Evolutionary conservation across 306 rosid genomes (phyloP).

Genomic region (Sindora glabra): DNA sequence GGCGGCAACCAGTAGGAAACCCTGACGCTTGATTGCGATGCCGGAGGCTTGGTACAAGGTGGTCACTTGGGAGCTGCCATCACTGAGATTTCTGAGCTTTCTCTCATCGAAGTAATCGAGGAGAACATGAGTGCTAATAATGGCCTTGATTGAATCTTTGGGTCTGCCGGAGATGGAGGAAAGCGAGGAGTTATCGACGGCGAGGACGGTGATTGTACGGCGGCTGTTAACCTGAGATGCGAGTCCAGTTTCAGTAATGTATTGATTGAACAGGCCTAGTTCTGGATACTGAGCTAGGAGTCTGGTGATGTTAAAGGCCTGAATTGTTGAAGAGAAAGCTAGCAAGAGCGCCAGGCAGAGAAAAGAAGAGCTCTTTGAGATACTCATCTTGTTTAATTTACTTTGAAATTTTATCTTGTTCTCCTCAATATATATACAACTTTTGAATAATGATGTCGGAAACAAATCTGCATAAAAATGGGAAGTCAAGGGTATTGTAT

Average conservation of each 20-base stretch:
- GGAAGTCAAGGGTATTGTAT: no score
- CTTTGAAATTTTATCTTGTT: not conserved
- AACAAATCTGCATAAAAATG: no score
- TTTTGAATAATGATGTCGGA: not conserved
- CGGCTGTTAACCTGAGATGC: slow-evolving; percentile 33
- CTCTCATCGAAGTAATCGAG: slow-evolving; percentile 33
- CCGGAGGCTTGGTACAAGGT: slow-evolving; percentile 44
- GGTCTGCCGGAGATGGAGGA: slow-evolving; percentile 24
- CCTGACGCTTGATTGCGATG: slow-evolving; percentile 19
- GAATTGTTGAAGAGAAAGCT: slow-evolving; percentile 16
- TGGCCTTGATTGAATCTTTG: slow-evolving; percentile 14
- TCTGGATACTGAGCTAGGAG: slow-evolving; percentile 22
- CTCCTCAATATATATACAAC: no score
- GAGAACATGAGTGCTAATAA: slow-evolving; percentile 30
- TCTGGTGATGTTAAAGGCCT: slow-evolving; percentile 42
- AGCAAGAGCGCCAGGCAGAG: slow-evolving; percentile 22
- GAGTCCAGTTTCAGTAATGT: slow-evolving; percentile 46
- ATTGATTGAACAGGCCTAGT: slow-evolving; percentile 20
- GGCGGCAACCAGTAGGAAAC: slow-evolving; percentile 22
- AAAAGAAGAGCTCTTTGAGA: slow-evolving; percentile 27
- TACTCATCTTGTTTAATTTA: slow-evolving; percentile 22
- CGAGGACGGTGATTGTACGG: slow-evolving; percentile 43
- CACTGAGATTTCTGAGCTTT: slow-evolving; percentile 9
- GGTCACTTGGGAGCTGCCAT: slow-evolving; percentile 1
- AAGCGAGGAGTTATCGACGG: slow-evolving; percentile 16